Base-by-base conservation (phyloP, 306 rosid species). In the Lithocarpus polystachyus region DNA sequence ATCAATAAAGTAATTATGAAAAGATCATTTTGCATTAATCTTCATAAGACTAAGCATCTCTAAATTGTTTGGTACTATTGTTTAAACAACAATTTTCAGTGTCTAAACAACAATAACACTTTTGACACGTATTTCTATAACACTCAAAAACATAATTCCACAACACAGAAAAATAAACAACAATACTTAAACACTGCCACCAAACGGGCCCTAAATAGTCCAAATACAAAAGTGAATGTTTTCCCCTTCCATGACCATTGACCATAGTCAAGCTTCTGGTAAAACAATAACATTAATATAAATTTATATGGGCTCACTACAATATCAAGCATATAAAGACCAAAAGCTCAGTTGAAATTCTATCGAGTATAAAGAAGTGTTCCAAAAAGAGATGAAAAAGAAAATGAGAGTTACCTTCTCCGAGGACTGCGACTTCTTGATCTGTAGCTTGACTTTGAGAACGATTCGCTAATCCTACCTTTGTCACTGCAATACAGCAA, bases 401-500 rank as follows among this genome's bases (percentile, higher is more conserved):
- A 22, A 29, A 13, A 68, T 45, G 43, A 40, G 61, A 59, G 82
- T 28, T 6, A 90, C 98, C 96, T 84, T 79, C 80, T 89, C 81
- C 62, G 84, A 72, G 98, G 98, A 83, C 97, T 94, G 75, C 92
- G 92, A 82, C 97, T 92, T 89, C 96, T 83, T 72, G 98, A 92
- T 76, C 82, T 78, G 74, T 87, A 1, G 64, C 56, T 91, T 12
- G 98, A 75, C 79, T 75, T 89, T 2, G 90, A 86, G 64, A 75
- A 48, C 17, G 86, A 15, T 80, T 92, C 98, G 71, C 79, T 85
- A 68, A 92, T 83, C 88, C 91, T 89, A 84, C 98, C 98, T 80
- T 94, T 94, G 74, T 90, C 91, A 65, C 95, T 92, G 87, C 43
- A 82, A 85, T 5, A 65, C 95, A 90, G 87, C 43, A 82, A 85